Conservation (phyloP, 768 basidiomycete species). For the Pisolithus albus region DNA sequence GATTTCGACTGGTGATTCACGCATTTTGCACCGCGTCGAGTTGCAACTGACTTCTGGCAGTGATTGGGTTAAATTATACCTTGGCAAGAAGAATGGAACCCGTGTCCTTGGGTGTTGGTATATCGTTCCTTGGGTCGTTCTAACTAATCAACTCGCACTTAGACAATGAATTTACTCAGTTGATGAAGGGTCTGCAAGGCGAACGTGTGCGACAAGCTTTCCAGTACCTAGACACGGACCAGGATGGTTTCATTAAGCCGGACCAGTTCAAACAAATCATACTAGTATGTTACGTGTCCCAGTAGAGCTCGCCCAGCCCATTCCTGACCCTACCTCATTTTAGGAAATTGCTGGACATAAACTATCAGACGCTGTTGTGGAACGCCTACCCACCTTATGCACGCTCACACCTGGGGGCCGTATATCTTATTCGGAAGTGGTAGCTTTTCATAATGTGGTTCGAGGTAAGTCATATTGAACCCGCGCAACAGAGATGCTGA, state of each 20-base stretch:
- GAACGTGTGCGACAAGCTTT: constrained; percentile 96
- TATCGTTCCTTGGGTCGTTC: neutral
- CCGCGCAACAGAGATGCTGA: constrained; percentile 3
- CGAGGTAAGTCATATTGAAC: constrained; percentile 49
- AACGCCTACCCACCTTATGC: constrained; percentile 86
- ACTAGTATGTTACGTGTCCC: constrained; percentile 41
- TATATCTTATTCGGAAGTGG: constrained; percentile 94
- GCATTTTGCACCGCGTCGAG: neutral
- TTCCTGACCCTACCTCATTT: neutral
- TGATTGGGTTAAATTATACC: constrained; percentile 94
- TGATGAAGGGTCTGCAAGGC: constrained; percentile 98
- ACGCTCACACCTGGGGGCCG: constrained; percentile 82
- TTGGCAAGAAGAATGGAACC: constrained; percentile 86
- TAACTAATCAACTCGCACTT: constrained; percentile 7
- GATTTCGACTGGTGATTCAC: constrained; percentile 78
- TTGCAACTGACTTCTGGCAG: constrained; percentile 29
- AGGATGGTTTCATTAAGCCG: constrained; percentile 90
- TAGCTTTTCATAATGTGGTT: constrained; percentile 96
- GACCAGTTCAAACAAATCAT: constrained; percentile 96
- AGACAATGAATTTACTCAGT: constrained; percentile 96
- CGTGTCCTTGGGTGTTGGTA: constrained; percentile 87
- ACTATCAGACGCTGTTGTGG: constrained; percentile 87
- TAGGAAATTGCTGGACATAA: constrained; percentile 98
- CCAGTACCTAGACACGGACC: constrained; percentile 80
- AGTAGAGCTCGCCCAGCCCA: neutral